A percentile compares a stretch with the other conserved stretches of the same genome.
Conservation (phyloP, 306 rosid genomes). For the Hippophae tibetana region DNA sequence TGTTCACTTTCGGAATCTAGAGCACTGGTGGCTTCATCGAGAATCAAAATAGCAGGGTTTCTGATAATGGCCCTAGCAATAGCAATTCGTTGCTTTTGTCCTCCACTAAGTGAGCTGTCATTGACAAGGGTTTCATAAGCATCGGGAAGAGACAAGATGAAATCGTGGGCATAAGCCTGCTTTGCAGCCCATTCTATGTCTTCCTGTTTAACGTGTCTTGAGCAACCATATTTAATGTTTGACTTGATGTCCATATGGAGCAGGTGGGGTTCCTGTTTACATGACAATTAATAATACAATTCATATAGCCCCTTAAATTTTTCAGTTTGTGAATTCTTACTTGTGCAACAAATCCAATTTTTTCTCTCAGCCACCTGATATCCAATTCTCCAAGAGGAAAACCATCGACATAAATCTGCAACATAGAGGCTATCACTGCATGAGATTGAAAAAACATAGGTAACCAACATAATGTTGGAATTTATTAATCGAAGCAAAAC, state of each 20-base stretch:
- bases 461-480: background rate
- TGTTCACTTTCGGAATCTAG: conserved; percentile 38
- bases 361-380: conserved; percentile 39
- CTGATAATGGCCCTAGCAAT: conserved; percentile 44
- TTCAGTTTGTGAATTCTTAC: conserved; percentile 17
- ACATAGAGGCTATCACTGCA: background rate
- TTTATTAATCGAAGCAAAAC: background rate
- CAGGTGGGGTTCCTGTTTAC: conserved; percentile 40
- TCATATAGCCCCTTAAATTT: background rate
- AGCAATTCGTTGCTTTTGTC: conserved; percentile 49
- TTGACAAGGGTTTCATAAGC: conserved; percentile 41
- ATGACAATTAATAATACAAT: conserved; percentile 10
- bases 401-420: conserved; percentile 37
- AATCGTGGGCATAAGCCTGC: conserved; percentile 33
- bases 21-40: conserved; percentile 50
- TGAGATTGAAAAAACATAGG: background rate
- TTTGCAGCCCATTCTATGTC: conserved; percentile 39
- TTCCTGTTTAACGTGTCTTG: conserved; percentile 19
- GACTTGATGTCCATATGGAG: conserved; percentile 39
- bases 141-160: conserved; percentile 36
- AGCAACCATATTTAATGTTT: conserved; percentile 34
- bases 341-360: conserved; percentile 38
- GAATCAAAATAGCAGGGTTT: conserved; percentile 39
- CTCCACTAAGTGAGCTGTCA: conserved; percentile 37
- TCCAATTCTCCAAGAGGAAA: conserved; percentile 30